Evolutionary conservation across 2,329 filamentous ascomycete genomes (phyloP), one percentile per base, ranked within the genome.

Genomic region (Fusarium sp.): DNA sequence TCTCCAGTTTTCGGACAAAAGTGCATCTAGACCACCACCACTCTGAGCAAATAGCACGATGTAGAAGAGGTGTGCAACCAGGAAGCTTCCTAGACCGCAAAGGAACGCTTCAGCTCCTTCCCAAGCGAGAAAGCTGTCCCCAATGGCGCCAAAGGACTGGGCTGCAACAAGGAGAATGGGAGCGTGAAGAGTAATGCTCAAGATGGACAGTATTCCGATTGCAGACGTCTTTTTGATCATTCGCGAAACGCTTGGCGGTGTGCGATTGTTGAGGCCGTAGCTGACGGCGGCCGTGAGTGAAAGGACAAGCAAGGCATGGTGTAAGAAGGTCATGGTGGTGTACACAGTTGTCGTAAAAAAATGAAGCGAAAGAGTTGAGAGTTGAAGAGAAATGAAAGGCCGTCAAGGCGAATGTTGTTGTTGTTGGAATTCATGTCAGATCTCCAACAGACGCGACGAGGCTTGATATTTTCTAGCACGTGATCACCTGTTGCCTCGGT

Each of bases 81-180:
- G 66, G 65, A 84, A 84, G 73, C 79, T 81, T 8, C 62, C 64
- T 2, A 84, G 78, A 4, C 81, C 81, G 38, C 73, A 60, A 2
- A 83, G 73, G 55, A 83, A 84, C 6, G 76, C 75, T 2, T 38
- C 51, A 9, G 83, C 80, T 44, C 78, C 77, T 17, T 80, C 77
- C 79, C 78, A 81, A 2, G 82, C 79, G 6, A 83, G 78, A 64
- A 83, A 82, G 4, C 79, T 79, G 40, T 83, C 82, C n/a, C 82
- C 82, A 6, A 78, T 14, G 2, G 81, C 72, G 7, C 80, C 79
- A 33, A 83, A 75, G 0, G 74, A 79, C 12, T 82, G 76, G 1
- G 81, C 81, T 0, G 64, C 66, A 1, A 74, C 63, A 1, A 83
- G 73, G 5, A 77, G 75, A 20, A 49, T 57, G 1, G 77, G 72